Percentiles rank a stretch among this genome's conserved stretches.
Conservation (phyloP, 495 filamentous ascomycete species). For the Penicillium arizonense region DNA sequence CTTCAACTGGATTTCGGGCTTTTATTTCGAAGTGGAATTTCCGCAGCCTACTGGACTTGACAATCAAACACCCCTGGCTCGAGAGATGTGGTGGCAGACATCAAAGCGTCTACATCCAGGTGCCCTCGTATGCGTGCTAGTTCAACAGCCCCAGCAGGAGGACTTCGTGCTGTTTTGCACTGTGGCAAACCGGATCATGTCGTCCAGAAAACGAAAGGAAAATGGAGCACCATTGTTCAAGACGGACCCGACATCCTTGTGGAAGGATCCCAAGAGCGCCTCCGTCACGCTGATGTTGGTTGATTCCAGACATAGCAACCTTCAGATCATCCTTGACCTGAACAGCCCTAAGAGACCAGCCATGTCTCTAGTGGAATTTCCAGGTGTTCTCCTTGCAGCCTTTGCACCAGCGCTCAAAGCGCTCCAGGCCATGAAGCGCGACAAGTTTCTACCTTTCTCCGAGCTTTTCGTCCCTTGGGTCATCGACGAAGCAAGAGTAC, state of each 20-base stretch:
- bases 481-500: neutral
- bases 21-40: slow-evolving; percentile 56
- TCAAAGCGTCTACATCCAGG: slow-evolving; percentile 56
- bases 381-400: slow-evolving; percentile 62
- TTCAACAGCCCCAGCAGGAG: neutral
- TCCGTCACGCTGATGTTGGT: neutral
- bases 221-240: neutral
- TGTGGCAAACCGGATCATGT: neutral
- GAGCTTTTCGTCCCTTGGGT: slow-evolving; percentile 1
- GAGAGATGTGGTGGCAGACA: slow-evolving; percentile 59
- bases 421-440: slow-evolving; percentile 56
- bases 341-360: neutral
- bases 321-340: neutral
- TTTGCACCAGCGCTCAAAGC: slow-evolving; percentile 67
- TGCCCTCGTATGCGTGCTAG: slow-evolving; percentile 58
- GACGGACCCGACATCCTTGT: neutral
- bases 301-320: neutral
- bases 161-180: neutral
- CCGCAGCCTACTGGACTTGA: slow-evolving; percentile 49
- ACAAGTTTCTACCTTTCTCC: neutral
- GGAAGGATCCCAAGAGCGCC: neutral
- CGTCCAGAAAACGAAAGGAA: neutral
- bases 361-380: slow-evolving; percentile 64
- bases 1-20: slow-evolving; percentile 49
- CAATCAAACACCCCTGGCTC: slow-evolving; percentile 23